phyloP scores from a whole-genome alignment of 2,329 filamentous ascomycete genomes.

The Boeremia exigua region DNA sequence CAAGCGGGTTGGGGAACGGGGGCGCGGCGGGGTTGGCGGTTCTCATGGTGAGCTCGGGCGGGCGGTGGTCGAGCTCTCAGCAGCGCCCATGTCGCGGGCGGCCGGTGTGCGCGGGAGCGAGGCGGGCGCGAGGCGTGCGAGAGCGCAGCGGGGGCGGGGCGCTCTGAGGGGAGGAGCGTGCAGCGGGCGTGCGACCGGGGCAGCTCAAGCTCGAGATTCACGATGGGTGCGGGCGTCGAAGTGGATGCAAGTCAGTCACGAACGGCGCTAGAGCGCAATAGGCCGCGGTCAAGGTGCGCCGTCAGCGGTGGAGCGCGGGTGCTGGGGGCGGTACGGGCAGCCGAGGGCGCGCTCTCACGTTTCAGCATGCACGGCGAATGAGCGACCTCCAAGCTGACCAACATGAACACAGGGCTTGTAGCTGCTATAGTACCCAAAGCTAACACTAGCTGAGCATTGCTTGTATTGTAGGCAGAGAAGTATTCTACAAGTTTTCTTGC shows the following conservation, averaged over 20 bases:
- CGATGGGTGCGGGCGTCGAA: not conserved
- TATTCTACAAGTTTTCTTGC: no score
- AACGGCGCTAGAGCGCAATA: conserved; percentile 3
- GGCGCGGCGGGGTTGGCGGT: conserved; percentile 32
- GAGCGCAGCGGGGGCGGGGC: not conserved
- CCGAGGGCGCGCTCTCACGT: no score
- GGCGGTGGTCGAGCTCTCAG: conserved; percentile 28
- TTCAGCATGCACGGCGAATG: no score
- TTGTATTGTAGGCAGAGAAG: no score
- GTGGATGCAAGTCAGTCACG: conserved; percentile 1
- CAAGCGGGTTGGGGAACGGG: conserved; percentile 35
- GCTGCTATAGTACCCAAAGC: no score
- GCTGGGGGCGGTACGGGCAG: no score
- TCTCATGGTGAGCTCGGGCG: conserved; percentile 40
- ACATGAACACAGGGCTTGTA: no score
- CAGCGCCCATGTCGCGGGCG: conserved; percentile 41
- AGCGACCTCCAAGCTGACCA: no score
- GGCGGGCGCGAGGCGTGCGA: not conserved
- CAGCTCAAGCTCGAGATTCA: conserved; percentile 8
- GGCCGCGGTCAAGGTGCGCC: conserved; percentile 8
- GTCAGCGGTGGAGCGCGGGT: not conserved
- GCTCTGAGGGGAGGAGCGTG: not conserved
- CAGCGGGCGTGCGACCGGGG: conserved; percentile 1
- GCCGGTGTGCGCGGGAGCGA: conserved; percentile 15
- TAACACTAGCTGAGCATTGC: no score